Conservation (phyloP, 371 early-diverging fungal genomes). For the Batrachochytrium dendrobatidis region DNA sequence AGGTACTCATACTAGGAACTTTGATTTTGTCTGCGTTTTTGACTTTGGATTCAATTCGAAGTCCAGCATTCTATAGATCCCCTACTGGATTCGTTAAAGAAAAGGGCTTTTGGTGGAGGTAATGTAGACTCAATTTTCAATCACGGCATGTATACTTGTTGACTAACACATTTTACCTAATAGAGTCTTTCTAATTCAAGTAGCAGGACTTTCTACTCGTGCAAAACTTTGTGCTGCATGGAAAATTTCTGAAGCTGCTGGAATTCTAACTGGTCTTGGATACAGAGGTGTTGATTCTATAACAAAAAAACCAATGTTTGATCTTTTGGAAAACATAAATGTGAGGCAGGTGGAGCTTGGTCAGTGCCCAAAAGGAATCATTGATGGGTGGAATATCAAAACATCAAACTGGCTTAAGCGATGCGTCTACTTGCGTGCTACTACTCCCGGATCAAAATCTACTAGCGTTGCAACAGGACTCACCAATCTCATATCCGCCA, state of each 20-base stretch:
- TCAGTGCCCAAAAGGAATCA: conserved; percentile 55
- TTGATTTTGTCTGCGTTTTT: no score
- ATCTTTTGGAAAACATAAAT: conserved; percentile 63
- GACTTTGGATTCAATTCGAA: no score
- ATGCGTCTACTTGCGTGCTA: conserved; percentile 69
- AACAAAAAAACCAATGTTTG: conserved; percentile 37
- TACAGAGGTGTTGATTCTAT: conserved; percentile 61
- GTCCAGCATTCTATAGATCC: no score
- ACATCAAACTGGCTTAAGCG: conserved; percentile 79
- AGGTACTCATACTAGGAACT: conserved; percentile 2
- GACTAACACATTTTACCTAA: no score
- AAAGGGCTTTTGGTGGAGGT: no score
- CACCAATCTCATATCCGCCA: conserved; percentile 73
- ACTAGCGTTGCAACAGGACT: conserved; percentile 46
- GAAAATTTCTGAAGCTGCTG: conserved; percentile 80
- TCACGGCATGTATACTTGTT: no score
- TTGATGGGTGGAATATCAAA: conserved; percentile 83
- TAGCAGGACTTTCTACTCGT: conserved; percentile 59
- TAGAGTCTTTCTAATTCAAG: no score
- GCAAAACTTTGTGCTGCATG: conserved; percentile 82
- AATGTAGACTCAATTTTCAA: no score
- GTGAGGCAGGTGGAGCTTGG: conserved; percentile 57
- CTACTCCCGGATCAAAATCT: conserved; percentile 50
- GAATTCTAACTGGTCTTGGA: conserved; percentile 75
- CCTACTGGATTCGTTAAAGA: no score